Percentiles rank a stretch among this genome's conserved stretches.
These are phyloP conservation scores for Penicillium cinerascens DNA, from an alignment of 495 filamentous ascomycete species.

Conservation along the genomic window DNA sequence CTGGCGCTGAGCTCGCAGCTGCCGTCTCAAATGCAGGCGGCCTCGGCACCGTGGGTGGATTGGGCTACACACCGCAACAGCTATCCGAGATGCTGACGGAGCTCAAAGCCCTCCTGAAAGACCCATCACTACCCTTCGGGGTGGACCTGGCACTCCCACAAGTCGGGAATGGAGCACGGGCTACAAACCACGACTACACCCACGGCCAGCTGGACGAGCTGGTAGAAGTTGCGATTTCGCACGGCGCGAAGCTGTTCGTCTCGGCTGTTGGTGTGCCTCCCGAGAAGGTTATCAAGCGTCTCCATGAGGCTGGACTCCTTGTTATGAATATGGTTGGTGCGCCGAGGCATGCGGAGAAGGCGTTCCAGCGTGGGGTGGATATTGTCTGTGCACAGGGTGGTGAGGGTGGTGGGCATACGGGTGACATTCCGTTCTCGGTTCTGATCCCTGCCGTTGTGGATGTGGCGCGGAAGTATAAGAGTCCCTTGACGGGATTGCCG, in stretches of 20 bases:
- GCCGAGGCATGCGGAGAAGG: conserved; percentile 83
- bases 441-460: conserved; percentile 74
- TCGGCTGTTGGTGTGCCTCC: conserved; percentile 81
- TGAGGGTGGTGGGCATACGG: conserved; percentile 78
- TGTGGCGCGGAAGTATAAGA: conserved; percentile 59
- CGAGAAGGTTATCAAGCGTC: conserved; percentile 57
- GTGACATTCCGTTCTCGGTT: conserved; percentile 68
- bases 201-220: conserved; percentile 77
- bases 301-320: conserved; percentile 72
- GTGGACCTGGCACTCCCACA: conserved; percentile 86
- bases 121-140: conserved; percentile 71
- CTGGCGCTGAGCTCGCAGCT: conserved; percentile 71
- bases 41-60: conserved; percentile 78
- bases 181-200: conserved; percentile 92
- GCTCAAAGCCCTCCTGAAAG: conserved; percentile 64
- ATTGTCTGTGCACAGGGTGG: conserved; percentile 81
- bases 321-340: conserved; percentile 97
- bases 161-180: conserved; percentile 71
- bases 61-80: conserved; percentile 78
- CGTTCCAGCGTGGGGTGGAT: conserved; percentile 74
- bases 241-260: conserved; percentile 78
- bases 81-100: conserved; percentile 78
- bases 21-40: conserved; percentile 88
- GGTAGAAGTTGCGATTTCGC: conserved; percentile 72
- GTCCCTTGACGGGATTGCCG: conserved; percentile 51